Conservation (phyloP, 306 rosid genomes). For the Cicer arietinum region DNA sequence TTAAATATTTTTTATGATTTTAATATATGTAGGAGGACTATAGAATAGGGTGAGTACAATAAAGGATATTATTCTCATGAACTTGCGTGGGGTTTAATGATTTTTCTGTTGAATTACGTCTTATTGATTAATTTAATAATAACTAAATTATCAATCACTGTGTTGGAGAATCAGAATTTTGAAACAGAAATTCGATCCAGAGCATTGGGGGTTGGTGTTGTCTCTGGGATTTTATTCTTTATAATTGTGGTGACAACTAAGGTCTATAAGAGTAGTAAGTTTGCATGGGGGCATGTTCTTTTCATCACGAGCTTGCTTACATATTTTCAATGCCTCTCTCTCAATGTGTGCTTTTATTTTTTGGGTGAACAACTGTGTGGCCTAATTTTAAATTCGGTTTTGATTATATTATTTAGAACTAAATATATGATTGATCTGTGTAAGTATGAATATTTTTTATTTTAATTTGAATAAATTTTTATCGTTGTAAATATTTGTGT, state of each 20-base stretch:
- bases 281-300: slow-evolving; percentile 59
- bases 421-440: too few relatives aligned
- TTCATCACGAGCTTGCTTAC: slow-evolving; percentile 56
- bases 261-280: slow-evolving; percentile 42
- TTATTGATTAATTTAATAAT: slow-evolving; percentile 40
- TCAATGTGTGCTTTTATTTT: background rate
- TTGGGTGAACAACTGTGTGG: too few relatives aligned
- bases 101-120: slow-evolving; percentile 33
- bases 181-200: slow-evolving; percentile 52
- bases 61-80: slow-evolving; percentile 39
- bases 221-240: slow-evolving; percentile 50
- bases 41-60: background rate
- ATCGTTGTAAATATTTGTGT: too few relatives aligned
- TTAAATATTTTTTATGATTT: too few relatives aligned
- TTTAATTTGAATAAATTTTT: too few relatives aligned
- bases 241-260: slow-evolving; percentile 59
- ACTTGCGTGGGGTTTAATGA: background rate
- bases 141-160: slow-evolving; percentile 37
- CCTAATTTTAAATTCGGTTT: too few relatives aligned
- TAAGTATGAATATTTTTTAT: too few relatives aligned
- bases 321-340: background rate
- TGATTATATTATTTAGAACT: too few relatives aligned
- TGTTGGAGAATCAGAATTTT: slow-evolving; percentile 58
- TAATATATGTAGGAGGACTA: too few relatives aligned
- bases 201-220: slow-evolving; percentile 51